phyloP scores from a whole-genome alignment of 148 eudicot genomes.

The Simmondsia chinensis region DNA sequence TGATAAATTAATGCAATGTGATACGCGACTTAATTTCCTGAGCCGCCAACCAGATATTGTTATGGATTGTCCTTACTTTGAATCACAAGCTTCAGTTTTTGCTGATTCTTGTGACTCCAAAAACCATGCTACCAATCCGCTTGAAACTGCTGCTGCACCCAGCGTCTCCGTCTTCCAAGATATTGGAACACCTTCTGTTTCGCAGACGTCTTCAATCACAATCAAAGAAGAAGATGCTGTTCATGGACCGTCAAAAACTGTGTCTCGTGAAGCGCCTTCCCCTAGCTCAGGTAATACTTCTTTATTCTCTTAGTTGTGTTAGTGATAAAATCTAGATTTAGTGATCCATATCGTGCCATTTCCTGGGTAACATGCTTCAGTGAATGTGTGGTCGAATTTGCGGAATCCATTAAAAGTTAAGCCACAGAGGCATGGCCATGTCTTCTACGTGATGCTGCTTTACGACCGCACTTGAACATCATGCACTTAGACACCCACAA shows the following conservation, averaged over 20 bases:
- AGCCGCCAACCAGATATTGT: conserved; percentile 51
- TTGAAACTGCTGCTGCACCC: conserved; percentile 18
- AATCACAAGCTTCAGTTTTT: conserved; percentile 24
- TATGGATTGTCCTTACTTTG: conserved; percentile 60
- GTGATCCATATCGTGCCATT: too few species aligned
- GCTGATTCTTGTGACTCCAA: conserved; percentile 21
- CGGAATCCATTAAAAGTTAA: too few species aligned
- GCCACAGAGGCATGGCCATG: too few species aligned
- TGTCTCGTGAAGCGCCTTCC: conserved; percentile 47
- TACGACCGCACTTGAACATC: too few species aligned
- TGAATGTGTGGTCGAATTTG: too few species aligned
- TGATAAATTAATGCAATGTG: conserved; percentile 83
- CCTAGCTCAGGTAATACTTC: conserved; percentile 93
- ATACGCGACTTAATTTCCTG: conserved; percentile 55
- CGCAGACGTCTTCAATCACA: conserved; percentile 27
- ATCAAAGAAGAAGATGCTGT: conserved; percentile 28
- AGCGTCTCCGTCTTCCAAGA: conserved; percentile 27
- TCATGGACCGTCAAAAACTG: conserved; percentile 21
- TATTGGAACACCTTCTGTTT: conserved; percentile 25
- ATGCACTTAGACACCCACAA: too few species aligned
- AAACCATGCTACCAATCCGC: conserved; percentile 18
- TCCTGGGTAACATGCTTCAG: too few species aligned
- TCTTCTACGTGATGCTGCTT: too few species aligned
- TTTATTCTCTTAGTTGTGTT: too few species aligned
- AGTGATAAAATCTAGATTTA: too few species aligned